Evolutionary conservation across 1,284 basidiomycete species (phyloP).

Genomic region (Golubevia sp.): DNA sequence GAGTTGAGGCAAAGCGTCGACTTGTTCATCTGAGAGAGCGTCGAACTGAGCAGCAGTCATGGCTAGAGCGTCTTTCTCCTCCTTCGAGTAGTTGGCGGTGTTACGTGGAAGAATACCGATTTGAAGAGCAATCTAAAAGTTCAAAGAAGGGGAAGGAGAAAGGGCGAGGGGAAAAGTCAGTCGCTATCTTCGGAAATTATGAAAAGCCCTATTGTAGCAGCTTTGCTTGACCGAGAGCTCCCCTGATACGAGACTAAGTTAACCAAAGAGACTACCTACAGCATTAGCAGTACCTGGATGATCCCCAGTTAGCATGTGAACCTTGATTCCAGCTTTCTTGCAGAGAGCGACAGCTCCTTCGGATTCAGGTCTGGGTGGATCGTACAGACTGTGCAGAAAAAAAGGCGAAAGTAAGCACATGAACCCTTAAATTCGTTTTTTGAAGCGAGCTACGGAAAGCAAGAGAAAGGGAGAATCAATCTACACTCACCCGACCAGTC

Average conservation of each 20-base stretch:
- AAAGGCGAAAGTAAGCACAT: conserved; percentile 1
- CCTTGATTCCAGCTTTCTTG: conserved; percentile 71
- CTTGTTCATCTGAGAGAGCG: conserved; percentile 69
- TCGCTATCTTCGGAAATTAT: no score
- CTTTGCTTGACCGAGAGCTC: no score
- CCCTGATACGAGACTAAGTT: no score
- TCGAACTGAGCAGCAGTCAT: conserved; percentile 72
- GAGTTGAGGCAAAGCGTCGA: conserved; percentile 67
- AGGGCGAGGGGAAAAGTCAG: not conserved
- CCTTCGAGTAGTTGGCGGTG: conserved; percentile 24
- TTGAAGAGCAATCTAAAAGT: conserved; percentile 57
- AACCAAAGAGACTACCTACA: no score
- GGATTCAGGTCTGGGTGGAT: conserved; percentile 74
- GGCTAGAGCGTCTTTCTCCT: conserved; percentile 36
- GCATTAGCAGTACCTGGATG: conserved; percentile 63
- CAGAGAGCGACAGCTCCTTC: conserved; percentile 70
- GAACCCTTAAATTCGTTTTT: no score
- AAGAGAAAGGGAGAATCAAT: not conserved
- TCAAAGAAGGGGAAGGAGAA: not conserved
- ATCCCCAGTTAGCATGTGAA: conserved; percentile 70
- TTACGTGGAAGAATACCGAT: conserved; percentile 67
- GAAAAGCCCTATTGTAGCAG: no score
- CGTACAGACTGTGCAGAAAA: no score
- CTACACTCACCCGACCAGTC: conserved; percentile 66
- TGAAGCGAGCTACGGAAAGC: no score